phyloP scores from a whole-genome alignment of 2,329 filamentous ascomycete species.

The Didymella glomerata region DNA sequence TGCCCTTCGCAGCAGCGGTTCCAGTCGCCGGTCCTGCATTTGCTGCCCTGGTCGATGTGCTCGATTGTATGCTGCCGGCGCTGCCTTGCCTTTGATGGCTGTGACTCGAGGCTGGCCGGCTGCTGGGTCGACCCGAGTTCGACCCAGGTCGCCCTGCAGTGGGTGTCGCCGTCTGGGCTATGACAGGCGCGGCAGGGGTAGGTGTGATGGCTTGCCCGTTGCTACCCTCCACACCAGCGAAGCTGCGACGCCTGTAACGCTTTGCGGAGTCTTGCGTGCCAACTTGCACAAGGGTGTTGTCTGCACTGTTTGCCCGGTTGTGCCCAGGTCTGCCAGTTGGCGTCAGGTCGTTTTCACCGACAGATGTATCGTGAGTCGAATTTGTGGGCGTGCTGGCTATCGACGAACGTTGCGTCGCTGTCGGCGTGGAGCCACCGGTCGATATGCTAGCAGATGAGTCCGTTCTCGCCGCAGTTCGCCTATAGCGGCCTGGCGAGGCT shows the following conservation, averaged over 20 bases:
- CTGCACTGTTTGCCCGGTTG: slow-evolving; percentile 68
- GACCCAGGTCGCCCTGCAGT: slow-evolving; percentile 37
- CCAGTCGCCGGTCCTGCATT: slow-evolving; percentile 30
- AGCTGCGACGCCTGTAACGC: slow-evolving; percentile 81
- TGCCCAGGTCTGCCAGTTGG: slow-evolving; percentile 54
- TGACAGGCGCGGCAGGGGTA: slow-evolving; percentile 21
- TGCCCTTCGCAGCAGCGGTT: slow-evolving; percentile 35
- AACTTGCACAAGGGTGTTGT: slow-evolving; percentile 72
- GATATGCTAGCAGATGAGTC: slow-evolving; percentile 53
- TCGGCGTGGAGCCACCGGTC: slow-evolving; percentile 38
- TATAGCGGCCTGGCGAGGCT: slow-evolving; percentile 82
- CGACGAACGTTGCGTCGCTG: slow-evolving; percentile 45
- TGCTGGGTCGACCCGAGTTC: slow-evolving; percentile 42
- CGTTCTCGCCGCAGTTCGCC: slow-evolving; percentile 70
- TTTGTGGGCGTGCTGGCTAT: slow-evolving; percentile 57
- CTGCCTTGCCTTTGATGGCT: slow-evolving; percentile 51
- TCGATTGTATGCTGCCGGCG: slow-evolving; percentile 49
- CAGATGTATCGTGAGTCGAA: slow-evolving; percentile 64
- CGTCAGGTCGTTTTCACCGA: slow-evolving; percentile 53
- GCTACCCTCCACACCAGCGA: slow-evolving; percentile 69
- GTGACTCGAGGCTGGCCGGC: slow-evolving; percentile 45
- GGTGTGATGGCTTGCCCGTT: slow-evolving; percentile 34
- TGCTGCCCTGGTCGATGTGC: slow-evolving; percentile 36
- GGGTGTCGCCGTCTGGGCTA: slow-evolving; percentile 26
- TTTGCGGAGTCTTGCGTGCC: slow-evolving; percentile 72